Base-by-base conservation (phyloP, 202 grass and related monocot genomes). In the Panicum hallii region DNA sequence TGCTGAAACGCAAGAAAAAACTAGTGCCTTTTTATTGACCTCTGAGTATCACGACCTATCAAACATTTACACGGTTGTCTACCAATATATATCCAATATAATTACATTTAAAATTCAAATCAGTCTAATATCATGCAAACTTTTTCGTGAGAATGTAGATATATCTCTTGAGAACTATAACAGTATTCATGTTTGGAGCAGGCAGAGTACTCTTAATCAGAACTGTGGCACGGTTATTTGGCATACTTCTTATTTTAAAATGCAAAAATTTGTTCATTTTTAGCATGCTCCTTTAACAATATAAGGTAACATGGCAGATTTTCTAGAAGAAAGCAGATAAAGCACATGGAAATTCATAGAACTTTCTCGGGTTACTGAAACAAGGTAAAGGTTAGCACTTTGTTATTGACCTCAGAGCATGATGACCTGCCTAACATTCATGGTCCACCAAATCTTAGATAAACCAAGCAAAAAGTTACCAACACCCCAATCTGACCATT, bases 391-490 rank as follows among this genome's bases (percentile, higher is more conserved):
- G 9, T 5, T 74, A 56, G 26, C 38, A 38, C 56, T 13, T n/a
- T 79, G 63, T 82, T 74, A 50, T 52, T 41, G 54, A 61, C 22
- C 62, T 48, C 54, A 23, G 32, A 34, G 11, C n/a, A 75, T 45
- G 17, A 57, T 32, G 17, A 9, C 83, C 14, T 28, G 30, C 16
- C 45, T 42, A 42, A 55, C 63, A 55, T 70, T 63, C 6, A 32
- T 9, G 11, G 44, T 57, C 52, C 41, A 68, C 43, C 30, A 41
- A 63, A 65, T 67, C 70, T 72, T 16, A 75, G 32, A 45, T 82
- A 20, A 77, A 43, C 62, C 63, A 41, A 77, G 46, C 13, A 70
- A 17, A 74, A 69, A 66, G 56, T 63, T 48, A 81, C 53, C 49
- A 0, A n/a, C 47, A 16, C 20, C 22, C 12, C 41, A 69, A 14